phyloP scores from a whole-genome alignment of 768 basidiomycete genomes.

The Tricholoma flavovirens region DNA sequence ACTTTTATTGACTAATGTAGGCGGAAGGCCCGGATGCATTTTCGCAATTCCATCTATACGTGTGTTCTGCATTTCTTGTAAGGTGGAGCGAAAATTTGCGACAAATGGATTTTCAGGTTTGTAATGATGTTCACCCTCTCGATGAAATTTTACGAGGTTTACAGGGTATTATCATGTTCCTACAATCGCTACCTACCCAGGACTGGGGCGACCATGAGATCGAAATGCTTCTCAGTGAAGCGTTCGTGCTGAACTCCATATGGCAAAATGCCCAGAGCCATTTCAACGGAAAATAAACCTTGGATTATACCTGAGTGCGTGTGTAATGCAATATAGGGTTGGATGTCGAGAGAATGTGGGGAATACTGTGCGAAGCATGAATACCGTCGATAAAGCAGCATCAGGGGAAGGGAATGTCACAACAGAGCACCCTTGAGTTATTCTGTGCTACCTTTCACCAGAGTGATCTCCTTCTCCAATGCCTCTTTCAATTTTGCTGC shows the following conservation, averaged over 20 bases:
- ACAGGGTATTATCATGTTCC: slow-evolving; percentile 98
- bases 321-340: not conserved
- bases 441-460: slow-evolving; percentile 35
- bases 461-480: slow-evolving; percentile 57
- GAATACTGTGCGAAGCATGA: not conserved
- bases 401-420: not conserved
- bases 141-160: slow-evolving; percentile 3
- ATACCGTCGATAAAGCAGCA: not conserved
- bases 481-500: slow-evolving; percentile 53
- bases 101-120: slow-evolving; percentile 96
- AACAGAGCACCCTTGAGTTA: slow-evolving; percentile 1
- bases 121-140: not conserved
- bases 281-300: slow-evolving; percentile 51
- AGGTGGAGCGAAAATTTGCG: slow-evolving; percentile 91
- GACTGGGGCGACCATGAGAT: slow-evolving; percentile 95
- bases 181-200: slow-evolving; percentile 88
- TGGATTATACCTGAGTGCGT: slow-evolving; percentile 3
- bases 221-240: slow-evolving; percentile 91
- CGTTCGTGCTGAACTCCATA: slow-evolving; percentile 88
- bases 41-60: slow-evolving; percentile 97
- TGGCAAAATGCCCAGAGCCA: slow-evolving; percentile 94
- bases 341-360: not conserved
- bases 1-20: slow-evolving; percentile 36
- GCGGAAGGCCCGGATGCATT: slow-evolving; percentile 97
- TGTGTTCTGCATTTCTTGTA: slow-evolving; percentile 95